Evolutionary conservation across 129 eudicot species (phyloP), one percentile per base, ranked within the genome.

Genomic region (Arctium minus): DNA sequence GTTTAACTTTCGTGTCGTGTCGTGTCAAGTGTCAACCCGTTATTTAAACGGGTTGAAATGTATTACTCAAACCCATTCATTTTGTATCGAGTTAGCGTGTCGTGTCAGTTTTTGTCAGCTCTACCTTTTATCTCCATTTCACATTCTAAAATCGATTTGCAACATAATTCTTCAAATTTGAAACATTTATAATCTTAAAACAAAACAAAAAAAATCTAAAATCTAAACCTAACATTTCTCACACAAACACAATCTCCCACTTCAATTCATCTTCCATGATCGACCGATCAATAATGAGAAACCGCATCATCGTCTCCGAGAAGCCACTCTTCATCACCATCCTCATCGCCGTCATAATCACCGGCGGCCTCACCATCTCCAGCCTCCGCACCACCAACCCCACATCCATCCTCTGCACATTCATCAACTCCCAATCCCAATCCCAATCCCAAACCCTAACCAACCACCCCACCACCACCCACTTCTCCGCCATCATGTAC

Each of bases 401-500:
- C 62, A 78, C 88, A 0, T 82, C 88, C 67, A 80, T 80, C 68
- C 84, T 87, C 81, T 80, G 85, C 79, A 76, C 86, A 8, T 82
- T 72, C 77, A 79, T 82, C 11, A 53, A 65, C 82, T 68, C 86
- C 36, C 68, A 62, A 42, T 32, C 60, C 77, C 77, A 17, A 42
- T 8, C 50, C 53, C 53, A 44, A 42, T 27, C 60, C 77, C 77
- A 17, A 42, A 7, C 50, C 53, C 53, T 9, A 38, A 11, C 60
- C 53, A 53, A 79, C 73, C 76, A 53, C 48, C 76, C 71, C 71
- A 78, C 83, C 35, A 69, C 79, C 35, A 69, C 74, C 68, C 88
- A 90, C 37, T 48, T 86, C 65, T 31, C 84, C 12, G 92, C 94
- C 70, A 81, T 92, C 56, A 86, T 90, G 38, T 88, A 92, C 86